phyloP scores from a whole-genome alignment of 352 stramenopile species.

The Globisporangium parvum region DNA sequence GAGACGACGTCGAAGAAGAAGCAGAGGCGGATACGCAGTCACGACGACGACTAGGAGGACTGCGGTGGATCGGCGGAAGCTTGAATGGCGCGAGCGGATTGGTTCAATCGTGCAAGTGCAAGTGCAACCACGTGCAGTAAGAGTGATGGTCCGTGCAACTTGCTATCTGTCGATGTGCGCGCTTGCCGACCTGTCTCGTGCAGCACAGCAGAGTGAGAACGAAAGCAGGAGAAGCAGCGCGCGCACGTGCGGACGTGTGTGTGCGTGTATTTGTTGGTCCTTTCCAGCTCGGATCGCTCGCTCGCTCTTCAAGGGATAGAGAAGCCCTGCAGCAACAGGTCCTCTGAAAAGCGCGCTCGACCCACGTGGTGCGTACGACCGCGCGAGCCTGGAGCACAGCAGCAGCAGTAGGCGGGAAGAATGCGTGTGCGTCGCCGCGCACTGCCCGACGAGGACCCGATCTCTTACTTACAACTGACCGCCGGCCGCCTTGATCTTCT shows the following conservation, averaged over 20 bases:
- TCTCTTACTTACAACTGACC: conserved; percentile 61
- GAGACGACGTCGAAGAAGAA: conserved; percentile 30
- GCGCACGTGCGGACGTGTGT: neutral
- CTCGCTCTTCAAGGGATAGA: neutral
- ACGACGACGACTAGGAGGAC: conserved; percentile 39
- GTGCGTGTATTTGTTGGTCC: conserved; percentile 12
- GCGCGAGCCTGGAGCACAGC: too few relatives aligned
- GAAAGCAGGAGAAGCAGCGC: too few relatives aligned
- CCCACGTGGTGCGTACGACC: too few relatives aligned
- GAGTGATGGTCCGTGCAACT: too few relatives aligned
- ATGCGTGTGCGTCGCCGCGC: neutral
- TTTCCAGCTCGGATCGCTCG: neutral
- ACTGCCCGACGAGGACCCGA: neutral
- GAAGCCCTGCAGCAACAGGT: neutral
- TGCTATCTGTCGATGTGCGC: too few relatives aligned
- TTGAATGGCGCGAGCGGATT: neutral
- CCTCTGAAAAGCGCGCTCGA: too few relatives aligned
- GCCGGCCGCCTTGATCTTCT: conserved; percentile 80
- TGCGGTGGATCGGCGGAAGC: neutral
- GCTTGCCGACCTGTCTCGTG: too few relatives aligned
- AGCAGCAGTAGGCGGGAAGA: too few relatives aligned
- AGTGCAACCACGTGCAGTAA: too few relatives aligned
- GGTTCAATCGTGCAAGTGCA: neutral
- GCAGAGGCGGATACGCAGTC: conserved; percentile 56
- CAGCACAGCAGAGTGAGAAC: too few relatives aligned